Percentiles rank a stretch among this genome's conserved stretches.
Evolutionary conservation across 2,329 filamentous ascomycete genomes (phyloP).

Genomic region (Phialemonium atrogriseum): DNA sequence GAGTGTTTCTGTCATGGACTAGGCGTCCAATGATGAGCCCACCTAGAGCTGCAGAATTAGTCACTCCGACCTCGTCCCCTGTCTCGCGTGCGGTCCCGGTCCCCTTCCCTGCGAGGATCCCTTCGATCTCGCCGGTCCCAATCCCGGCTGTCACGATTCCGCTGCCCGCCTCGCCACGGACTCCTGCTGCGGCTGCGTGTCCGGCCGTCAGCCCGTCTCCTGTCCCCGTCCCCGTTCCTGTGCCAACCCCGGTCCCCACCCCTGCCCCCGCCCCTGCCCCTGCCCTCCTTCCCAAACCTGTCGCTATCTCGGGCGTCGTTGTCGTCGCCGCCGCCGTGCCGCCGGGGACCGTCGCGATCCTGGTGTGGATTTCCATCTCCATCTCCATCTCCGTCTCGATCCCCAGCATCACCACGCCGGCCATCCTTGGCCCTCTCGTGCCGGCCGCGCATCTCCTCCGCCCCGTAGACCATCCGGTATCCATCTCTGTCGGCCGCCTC

Average conservation of each 20-base stretch:
- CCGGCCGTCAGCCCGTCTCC: constrained; percentile 14
- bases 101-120: constrained; percentile 25
- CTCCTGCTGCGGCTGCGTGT: constrained; percentile 37
- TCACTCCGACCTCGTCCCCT: constrained; percentile 22
- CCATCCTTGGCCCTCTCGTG: constrained; percentile 31
- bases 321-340: too few relatives aligned
- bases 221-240: constrained; percentile 3
- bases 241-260: constrained; percentile 6
- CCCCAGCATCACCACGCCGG: constrained; percentile 11
- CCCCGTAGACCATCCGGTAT: constrained; percentile 78
- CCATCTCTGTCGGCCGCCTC: constrained; percentile 29
- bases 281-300: too few relatives aligned
- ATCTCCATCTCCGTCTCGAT: constrained; percentile 1
- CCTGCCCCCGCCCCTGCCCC: too few relatives aligned
- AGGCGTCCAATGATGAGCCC: too few relatives aligned
- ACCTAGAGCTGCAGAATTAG: too few relatives aligned
- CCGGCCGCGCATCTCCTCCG: constrained; percentile 54
- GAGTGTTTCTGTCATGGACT: too few relatives aligned
- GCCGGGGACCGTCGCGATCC: constrained; percentile 3
- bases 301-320: too few relatives aligned
- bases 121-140: constrained; percentile 22
- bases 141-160: constrained; percentile 13
- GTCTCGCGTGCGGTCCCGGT: constrained; percentile 17
- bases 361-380: constrained; percentile 4
- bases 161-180: constrained; percentile 15